Evolutionary conservation across 108 stramenopile species (phyloP).

Genomic region (Conticribra guillardii): DNA sequence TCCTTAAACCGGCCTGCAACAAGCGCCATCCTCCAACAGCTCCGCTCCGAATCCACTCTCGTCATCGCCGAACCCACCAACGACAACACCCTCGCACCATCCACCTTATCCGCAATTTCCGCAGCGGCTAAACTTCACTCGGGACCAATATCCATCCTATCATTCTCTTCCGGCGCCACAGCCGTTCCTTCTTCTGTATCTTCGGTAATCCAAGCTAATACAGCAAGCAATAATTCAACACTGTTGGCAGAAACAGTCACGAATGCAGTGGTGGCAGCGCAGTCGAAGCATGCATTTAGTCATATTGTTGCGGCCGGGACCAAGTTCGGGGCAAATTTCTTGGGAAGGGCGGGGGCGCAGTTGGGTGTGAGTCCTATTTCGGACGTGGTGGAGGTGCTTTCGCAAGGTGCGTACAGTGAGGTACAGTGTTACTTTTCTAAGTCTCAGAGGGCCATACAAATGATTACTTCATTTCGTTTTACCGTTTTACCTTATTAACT

Average conservation of each 20-base stretch:
- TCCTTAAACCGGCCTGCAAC: conserved; percentile 2
- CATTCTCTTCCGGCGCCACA: conserved; percentile 52
- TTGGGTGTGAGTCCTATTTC: conserved; percentile 90
- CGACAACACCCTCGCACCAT: conserved; percentile 53
- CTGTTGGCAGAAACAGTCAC: conserved; percentile 74
- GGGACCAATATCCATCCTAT: conserved; percentile 65
- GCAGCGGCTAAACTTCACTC: conserved; percentile 67
- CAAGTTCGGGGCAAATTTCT: conserved; percentile 92
- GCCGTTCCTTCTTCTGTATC: conserved; percentile 68
- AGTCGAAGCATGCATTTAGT: conserved; percentile 52
- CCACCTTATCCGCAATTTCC: conserved; percentile 72
- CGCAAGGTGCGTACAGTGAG: conserved; percentile 74
- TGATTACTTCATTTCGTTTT: background rate
- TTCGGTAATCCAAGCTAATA: conserved; percentile 60
- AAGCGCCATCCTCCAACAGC: conserved; percentile 18
- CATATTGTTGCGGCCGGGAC: conserved; percentile 84
- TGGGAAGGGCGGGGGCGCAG: conserved; percentile 95
- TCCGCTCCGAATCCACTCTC: conserved; percentile 65
- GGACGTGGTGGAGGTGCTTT: conserved; percentile 91
- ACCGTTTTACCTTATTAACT: background rate
- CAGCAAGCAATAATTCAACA: conserved; percentile 3
- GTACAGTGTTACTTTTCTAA: too few relatives aligned
- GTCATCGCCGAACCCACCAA: conserved; percentile 73
- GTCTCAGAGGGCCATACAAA: conserved; percentile 1
- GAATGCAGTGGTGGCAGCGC: conserved; percentile 55